Conservation (phyloP, 768 basidiomycete genomes). For the Suillus paluster region DNA sequence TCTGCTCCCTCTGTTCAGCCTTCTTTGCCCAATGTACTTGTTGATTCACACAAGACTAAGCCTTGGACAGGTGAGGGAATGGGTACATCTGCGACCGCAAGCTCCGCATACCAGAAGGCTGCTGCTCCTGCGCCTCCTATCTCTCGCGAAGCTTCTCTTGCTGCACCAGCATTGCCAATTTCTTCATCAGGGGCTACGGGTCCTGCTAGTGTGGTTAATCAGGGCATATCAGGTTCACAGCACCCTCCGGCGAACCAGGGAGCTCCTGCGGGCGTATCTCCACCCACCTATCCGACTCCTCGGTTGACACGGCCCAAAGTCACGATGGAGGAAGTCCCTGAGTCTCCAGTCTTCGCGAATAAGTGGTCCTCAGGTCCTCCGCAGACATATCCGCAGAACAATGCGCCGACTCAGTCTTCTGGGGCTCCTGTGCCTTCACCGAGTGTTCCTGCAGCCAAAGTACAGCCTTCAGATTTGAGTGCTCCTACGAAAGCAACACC, state of each 20-base stretch:
- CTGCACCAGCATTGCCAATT: background rate
- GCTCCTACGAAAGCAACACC: constrained; percentile 21
- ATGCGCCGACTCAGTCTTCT: constrained; percentile 12
- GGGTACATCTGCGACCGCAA: background rate
- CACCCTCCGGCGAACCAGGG: background rate
- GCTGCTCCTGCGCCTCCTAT: background rate
- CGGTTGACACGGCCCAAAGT: constrained; percentile 28
- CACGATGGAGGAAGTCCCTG: constrained; percentile 33
- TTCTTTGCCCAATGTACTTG: background rate
- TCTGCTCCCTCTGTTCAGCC: background rate
- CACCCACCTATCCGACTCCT: constrained; percentile 13
- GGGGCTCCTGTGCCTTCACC: constrained; percentile 14
- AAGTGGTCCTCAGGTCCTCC: constrained; percentile 8
- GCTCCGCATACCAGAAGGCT: background rate
- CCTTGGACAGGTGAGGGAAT: background rate
- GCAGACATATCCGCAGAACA: constrained; percentile 11
- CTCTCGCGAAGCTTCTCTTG: background rate
- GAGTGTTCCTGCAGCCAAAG: background rate
- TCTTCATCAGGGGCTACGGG: background rate
- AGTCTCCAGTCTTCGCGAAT: constrained; percentile 21
- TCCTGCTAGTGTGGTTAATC: background rate
- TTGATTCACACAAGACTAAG: background rate
- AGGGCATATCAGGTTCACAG: background rate
- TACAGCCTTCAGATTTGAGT: constrained; percentile 18
- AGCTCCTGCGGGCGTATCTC: background rate